Conservation (phyloP, 2,329 filamentous ascomycete species). For the Spiromastix sp. region DNA sequence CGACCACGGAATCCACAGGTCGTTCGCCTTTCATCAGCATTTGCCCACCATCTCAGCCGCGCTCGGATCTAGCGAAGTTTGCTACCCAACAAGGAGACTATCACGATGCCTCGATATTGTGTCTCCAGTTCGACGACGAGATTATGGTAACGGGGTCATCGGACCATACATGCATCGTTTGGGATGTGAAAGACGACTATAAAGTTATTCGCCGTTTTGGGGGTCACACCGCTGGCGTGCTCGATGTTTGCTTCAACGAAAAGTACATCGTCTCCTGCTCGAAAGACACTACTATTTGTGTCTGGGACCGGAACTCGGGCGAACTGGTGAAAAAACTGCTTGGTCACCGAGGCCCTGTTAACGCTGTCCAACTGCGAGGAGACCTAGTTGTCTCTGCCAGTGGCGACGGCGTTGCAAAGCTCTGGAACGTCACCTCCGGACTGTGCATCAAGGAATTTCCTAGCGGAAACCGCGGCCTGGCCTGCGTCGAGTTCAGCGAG, state of each 20-base stretch:
- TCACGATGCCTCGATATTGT: slow-evolving; percentile 88
- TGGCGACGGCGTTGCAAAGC: slow-evolving; percentile 83
- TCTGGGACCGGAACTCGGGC: slow-evolving; percentile 82
- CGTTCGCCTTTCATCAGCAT: slow-evolving; percentile 38
- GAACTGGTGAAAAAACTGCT: slow-evolving; percentile 64
- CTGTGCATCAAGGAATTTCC: slow-evolving; percentile 82
- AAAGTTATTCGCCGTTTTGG: slow-evolving; percentile 66
- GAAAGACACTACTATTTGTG: slow-evolving; percentile 86
- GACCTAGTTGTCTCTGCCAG: slow-evolving; percentile 89
- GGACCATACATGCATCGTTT: slow-evolving; percentile 82
- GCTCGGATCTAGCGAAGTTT: slow-evolving; percentile 41
- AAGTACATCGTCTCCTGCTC: slow-evolving; percentile 93
- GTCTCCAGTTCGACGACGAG: slow-evolving; percentile 83
- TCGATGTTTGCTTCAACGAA: slow-evolving; percentile 88
- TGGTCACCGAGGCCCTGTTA: slow-evolving; percentile 86
- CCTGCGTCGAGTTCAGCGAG: slow-evolving; percentile 91
- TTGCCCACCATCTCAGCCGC: slow-evolving; percentile 40
- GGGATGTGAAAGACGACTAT: slow-evolving; percentile 71
- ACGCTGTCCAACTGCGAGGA: slow-evolving; percentile 88
- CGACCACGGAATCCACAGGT: slow-evolving; percentile 29
- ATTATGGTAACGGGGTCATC: slow-evolving; percentile 94
- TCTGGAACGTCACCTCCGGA: slow-evolving; percentile 90
- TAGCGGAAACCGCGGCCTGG: slow-evolving; percentile 84
- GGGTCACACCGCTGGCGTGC: slow-evolving; percentile 75
- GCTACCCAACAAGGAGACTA: slow-evolving; percentile 40